Evolutionary conservation across 805 yeast genomes (phyloP).

Genomic region (Saturnispora sanitii): DNA sequence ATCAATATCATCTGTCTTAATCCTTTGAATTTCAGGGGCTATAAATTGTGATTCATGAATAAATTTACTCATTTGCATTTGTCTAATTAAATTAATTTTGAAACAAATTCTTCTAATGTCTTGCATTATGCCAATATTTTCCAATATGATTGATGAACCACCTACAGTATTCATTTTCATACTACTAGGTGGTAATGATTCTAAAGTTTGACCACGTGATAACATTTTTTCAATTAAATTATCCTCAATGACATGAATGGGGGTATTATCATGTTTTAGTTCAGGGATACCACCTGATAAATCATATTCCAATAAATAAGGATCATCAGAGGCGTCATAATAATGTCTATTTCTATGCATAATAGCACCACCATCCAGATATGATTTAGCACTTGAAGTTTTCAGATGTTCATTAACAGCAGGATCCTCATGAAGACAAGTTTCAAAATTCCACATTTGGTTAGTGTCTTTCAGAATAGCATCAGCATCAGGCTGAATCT

Average conservation of each 20-base stretch:
- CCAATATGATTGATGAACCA: conserved; percentile 46
- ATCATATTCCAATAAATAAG: conserved; percentile 75
- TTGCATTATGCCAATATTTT: conserved; percentile 72
- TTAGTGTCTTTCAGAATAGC: conserved; percentile 59
- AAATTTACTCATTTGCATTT: conserved; percentile 78
- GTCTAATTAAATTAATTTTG: conserved; percentile 77
- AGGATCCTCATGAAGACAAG: conserved; percentile 32
- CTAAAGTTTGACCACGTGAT: conserved; percentile 21
- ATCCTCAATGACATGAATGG: conserved; percentile 37
- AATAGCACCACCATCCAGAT: conserved; percentile 17
- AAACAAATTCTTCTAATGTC: conserved; percentile 81
- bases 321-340: conserved; percentile 47
- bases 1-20: conserved; percentile 65
- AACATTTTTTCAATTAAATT: conserved; percentile 31
- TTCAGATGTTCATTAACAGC: not conserved
- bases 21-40: conserved; percentile 53
- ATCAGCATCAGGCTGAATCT: conserved; percentile 53
- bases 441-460: conserved; percentile 55
- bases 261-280: conserved; percentile 40
- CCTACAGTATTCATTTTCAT: conserved; percentile 43
- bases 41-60: conserved; percentile 65
- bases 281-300: conserved; percentile 73
- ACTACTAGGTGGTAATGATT: conserved; percentile 30
- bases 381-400: not conserved
- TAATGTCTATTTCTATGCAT: conserved; percentile 27